phyloP scores from a whole-genome alignment of 2,329 filamentous ascomycete genomes.

The Zymoseptoria pseudotritici region DNA sequence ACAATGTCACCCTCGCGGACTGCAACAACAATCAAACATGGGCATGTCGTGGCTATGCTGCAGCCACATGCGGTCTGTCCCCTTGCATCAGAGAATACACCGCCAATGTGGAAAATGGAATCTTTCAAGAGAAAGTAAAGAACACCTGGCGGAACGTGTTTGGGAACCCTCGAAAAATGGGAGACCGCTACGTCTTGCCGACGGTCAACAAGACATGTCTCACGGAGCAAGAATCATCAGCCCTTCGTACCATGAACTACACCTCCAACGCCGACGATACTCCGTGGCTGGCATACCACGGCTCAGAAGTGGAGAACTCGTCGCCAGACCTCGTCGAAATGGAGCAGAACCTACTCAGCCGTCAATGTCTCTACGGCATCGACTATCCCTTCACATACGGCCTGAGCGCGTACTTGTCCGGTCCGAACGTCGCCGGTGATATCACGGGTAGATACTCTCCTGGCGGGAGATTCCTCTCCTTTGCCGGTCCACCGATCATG shows the following conservation, averaged over 20 bases:
- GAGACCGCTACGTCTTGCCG: not conserved
- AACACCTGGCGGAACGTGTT: not conserved
- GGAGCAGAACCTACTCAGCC: not conserved
- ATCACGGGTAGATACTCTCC: not conserved
- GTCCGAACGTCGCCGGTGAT: not conserved
- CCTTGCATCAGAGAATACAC: constrained; percentile 5
- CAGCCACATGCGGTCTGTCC: constrained; percentile 1
- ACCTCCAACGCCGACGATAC: not conserved
- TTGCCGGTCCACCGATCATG: constrained; percentile 6
- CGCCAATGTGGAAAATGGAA: constrained; percentile 1
- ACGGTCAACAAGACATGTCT: constrained; percentile 2
- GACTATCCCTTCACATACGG: not conserved
- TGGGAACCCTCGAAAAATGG: not conserved
- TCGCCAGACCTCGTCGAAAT: not conserved
- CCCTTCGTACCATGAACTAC: not conserved
- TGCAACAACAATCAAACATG: constrained; percentile 4
- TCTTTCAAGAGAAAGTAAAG: not conserved
- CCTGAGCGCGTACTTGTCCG: not conserved
- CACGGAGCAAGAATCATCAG: not conserved
- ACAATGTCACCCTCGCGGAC: not conserved
- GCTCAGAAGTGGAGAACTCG: not conserved
- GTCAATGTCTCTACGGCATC: not conserved
- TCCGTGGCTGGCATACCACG: not conserved
- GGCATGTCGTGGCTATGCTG: constrained; percentile 7
- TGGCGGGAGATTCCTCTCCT: not conserved